Evolutionary conservation across 352 stramenopile species (phyloP).

Genomic region (Thraustochytrium sp.): DNA sequence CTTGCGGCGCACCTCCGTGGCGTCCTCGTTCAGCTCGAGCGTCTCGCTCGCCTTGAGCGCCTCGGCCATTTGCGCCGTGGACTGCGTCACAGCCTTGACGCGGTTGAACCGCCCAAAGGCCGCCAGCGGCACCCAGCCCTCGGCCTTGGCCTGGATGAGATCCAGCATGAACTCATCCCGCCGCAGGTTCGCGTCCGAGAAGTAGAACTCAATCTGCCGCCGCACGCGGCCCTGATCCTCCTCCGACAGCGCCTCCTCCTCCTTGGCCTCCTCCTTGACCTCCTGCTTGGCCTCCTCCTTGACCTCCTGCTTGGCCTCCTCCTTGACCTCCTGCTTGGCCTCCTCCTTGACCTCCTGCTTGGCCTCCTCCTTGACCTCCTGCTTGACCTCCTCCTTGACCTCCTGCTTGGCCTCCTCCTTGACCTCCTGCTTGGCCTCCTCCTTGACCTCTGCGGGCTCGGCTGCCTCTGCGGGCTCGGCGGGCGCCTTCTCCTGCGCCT

Average conservation of each 20-base stretch:
- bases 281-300: background rate
- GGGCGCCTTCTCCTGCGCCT: background rate
- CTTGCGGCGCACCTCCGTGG: constrained; percentile 68
- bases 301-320: too few relatives aligned
- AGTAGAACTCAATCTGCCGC: constrained; percentile 87
- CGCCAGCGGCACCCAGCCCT: constrained; percentile 53
- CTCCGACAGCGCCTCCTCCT: background rate
- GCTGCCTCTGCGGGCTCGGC: background rate
- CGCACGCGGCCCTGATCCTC: constrained; percentile 52
- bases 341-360: background rate
- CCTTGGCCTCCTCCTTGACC: background rate
- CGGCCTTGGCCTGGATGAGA: constrained; percentile 50
- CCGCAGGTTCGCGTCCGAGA: constrained; percentile 82
- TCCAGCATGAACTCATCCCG: constrained; percentile 77
- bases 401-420: background rate
- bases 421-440: background rate
- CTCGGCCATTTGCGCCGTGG: constrained; percentile 61
- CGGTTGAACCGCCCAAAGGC: constrained; percentile 81
- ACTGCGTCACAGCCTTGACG: constrained; percentile 69
- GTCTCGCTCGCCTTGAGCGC: constrained; percentile 67
- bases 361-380: background rate
- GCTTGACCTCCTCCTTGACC: background rate
- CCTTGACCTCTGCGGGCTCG: too few relatives aligned
- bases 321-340: background rate
- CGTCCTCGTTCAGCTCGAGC: constrained; percentile 69